phyloP scores from a whole-genome alignment of 2,329 filamentous ascomycete species.

The Cladophialophora exuberans region DNA sequence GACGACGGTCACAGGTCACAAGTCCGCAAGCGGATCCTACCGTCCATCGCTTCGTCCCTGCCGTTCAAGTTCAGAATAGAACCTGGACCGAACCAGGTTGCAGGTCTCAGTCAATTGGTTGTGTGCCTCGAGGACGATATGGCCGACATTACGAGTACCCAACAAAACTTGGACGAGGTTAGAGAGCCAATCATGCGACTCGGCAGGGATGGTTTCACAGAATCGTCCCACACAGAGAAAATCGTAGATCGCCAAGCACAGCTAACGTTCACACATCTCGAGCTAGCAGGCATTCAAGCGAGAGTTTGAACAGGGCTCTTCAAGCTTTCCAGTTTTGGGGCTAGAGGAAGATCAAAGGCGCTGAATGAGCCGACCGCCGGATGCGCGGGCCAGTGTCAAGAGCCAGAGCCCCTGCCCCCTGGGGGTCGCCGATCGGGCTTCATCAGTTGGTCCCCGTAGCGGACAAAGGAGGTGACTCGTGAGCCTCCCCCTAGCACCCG shows the following conservation, averaged over 20 bases:
- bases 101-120: background rate
- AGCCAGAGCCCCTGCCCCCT: background rate
- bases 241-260: constrained; percentile 21
- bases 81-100: too few relatives aligned
- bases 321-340: background rate
- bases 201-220: constrained; percentile 8
- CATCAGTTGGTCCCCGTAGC: constrained; percentile 15
- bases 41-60: too few relatives aligned
- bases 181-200: background rate
- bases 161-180: background rate
- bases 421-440: constrained; percentile 16
- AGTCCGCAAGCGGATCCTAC: too few relatives aligned
- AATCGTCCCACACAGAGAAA: background rate
- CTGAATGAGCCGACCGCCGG: background rate
- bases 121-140: background rate
- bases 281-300: constrained; percentile 18
- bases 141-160: background rate
- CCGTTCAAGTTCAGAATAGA: too few relatives aligned
- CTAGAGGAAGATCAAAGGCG: constrained; percentile 4
- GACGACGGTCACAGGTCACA: too few relatives aligned
- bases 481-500: too few relatives aligned
- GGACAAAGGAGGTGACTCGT: constrained; percentile 10
- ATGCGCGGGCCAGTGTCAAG: background rate
- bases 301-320: background rate
- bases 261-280: constrained; percentile 19